Conservation (phyloP, 768 basidiomycete genomes). For the Lepiota brunneoincarnata region DNA sequence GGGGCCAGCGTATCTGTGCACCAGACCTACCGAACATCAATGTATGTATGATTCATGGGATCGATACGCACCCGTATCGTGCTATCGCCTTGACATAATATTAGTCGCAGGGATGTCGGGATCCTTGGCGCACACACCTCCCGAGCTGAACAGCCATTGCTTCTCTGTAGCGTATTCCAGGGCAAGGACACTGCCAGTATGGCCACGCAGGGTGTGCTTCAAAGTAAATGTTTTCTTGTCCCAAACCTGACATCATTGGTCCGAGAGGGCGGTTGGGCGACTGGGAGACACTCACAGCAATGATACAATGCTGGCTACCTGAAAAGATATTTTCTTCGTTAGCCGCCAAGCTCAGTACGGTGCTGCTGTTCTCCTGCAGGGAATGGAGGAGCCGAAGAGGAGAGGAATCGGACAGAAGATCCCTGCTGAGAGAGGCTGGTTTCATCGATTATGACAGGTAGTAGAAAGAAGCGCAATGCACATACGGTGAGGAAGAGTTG, state of each 20-base stretch:
- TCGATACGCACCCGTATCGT: conserved; percentile 67
- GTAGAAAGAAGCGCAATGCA: conserved; percentile 3
- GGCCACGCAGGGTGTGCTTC: conserved; percentile 69
- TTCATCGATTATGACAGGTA: conserved; percentile 16
- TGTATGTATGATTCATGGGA: background rate
- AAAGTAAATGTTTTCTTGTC: conserved; percentile 69
- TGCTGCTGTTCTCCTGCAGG: conserved; percentile 65
- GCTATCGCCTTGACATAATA: conserved; percentile 67
- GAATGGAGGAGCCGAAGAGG: conserved; percentile 61
- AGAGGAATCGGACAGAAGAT: conserved; percentile 40
- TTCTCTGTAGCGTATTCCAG: conserved; percentile 74
- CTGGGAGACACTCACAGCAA: conserved; percentile 49
- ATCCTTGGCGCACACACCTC: conserved; percentile 46
- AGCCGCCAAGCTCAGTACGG: conserved; percentile 74
- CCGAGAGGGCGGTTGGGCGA: background rate
- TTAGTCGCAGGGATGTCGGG: conserved; percentile 3
- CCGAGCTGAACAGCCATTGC: conserved; percentile 88
- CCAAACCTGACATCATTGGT: conserved; percentile 65
- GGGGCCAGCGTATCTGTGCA: conserved; percentile 63
- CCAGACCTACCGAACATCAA: conserved; percentile 62
- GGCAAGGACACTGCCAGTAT: conserved; percentile 81
- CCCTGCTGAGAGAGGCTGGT: conserved; percentile 58
- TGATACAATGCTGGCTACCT: conserved; percentile 76
- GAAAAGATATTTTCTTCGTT: conserved; percentile 75
- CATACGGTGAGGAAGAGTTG: conserved; percentile 18